These are phyloP conservation scores for Fusarium sp. DNA, from an alignment of 2,329 filamentous ascomycete genomes.

Conservation along the genomic window DNA sequence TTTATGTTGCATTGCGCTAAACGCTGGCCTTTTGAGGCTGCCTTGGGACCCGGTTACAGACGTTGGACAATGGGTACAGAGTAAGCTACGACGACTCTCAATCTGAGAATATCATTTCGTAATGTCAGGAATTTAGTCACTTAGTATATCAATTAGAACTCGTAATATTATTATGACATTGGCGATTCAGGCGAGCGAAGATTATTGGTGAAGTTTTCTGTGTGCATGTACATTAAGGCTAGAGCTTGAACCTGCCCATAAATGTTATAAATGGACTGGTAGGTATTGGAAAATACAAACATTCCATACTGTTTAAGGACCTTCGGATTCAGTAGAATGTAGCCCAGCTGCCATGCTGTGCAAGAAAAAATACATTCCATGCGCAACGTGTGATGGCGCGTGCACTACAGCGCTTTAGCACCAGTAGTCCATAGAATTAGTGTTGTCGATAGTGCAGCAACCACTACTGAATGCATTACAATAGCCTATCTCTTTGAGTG, in stretches of 20 bases:
- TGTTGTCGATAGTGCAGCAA: neutral
- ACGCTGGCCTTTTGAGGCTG: neutral
- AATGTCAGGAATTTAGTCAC: rapidly evolving
- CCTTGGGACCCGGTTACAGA: neutral
- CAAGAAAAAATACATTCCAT: neutral
- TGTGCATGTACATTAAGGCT: neutral
- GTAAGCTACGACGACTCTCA: neutral
- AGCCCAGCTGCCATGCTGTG: neutral
- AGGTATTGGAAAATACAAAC: neutral
- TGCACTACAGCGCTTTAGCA: neutral
- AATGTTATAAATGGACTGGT: neutral
- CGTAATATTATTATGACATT: neutral
- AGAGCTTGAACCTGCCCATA: neutral
- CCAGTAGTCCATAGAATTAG: neutral
- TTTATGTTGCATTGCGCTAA: neutral
- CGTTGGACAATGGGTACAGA: neutral
- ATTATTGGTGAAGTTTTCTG: neutral
- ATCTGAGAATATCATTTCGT: neutral
- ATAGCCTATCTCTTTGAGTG: too few species aligned
- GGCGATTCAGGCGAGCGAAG: neutral
- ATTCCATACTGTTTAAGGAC: neutral
- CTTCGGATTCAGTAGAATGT: neutral
- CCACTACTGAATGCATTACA: neutral
- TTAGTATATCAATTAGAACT: too few species aligned
- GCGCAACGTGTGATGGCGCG: neutral